phyloP scores from a whole-genome alignment of 2,329 filamentous ascomycete genomes.

The Colletotrichum salicis region DNA sequence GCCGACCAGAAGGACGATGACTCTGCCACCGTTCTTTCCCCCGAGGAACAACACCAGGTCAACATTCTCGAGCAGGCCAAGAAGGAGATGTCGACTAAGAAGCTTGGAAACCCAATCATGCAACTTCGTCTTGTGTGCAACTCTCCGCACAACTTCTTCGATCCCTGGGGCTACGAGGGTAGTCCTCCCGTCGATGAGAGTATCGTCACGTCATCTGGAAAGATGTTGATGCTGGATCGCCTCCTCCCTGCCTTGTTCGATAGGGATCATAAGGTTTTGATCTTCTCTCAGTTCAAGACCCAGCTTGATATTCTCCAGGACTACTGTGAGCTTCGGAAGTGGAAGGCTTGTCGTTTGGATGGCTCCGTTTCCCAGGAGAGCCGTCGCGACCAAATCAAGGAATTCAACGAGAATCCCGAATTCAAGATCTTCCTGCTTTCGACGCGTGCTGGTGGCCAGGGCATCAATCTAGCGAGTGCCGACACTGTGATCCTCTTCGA shows the following conservation, averaged over 20 bases:
- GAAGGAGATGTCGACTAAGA: slow-evolving; percentile 89
- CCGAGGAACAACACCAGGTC: slow-evolving; percentile 72
- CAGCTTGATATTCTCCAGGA: slow-evolving; percentile 91
- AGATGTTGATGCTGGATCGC: slow-evolving; percentile 93
- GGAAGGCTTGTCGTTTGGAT: slow-evolving; percentile 90
- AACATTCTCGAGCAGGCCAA: slow-evolving; percentile 82
- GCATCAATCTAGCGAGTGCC: slow-evolving; percentile 91
- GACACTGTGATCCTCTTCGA: slow-evolving; percentile 96
- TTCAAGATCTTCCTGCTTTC: slow-evolving; percentile 86
- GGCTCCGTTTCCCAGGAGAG: slow-evolving; percentile 82
- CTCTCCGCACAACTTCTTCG: slow-evolving; percentile 95
- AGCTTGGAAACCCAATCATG: slow-evolving; percentile 91
- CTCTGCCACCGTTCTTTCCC: slow-evolving; percentile 48
- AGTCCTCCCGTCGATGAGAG: slow-evolving; percentile 77
- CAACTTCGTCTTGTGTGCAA: slow-evolving; percentile 94
- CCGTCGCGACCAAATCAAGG: slow-evolving; percentile 75
- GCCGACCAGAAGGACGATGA: slow-evolving; percentile 49
- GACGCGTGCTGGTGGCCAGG: slow-evolving; percentile 91
- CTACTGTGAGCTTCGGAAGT: slow-evolving; percentile 84
- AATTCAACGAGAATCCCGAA: slow-evolving; percentile 74
- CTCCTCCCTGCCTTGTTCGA: slow-evolving; percentile 80
- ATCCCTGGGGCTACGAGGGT: slow-evolving; percentile 77
- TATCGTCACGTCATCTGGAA: slow-evolving; percentile 88
- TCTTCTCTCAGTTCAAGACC: slow-evolving; percentile 97
- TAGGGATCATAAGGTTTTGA: slow-evolving; percentile 86